A percentile compares a stretch with the other conserved stretches of the same genome.
These are phyloP conservation scores for Bryopsis sp. DNA, from an alignment of 139 green algal genomes.

Conservation along the genomic window DNA sequence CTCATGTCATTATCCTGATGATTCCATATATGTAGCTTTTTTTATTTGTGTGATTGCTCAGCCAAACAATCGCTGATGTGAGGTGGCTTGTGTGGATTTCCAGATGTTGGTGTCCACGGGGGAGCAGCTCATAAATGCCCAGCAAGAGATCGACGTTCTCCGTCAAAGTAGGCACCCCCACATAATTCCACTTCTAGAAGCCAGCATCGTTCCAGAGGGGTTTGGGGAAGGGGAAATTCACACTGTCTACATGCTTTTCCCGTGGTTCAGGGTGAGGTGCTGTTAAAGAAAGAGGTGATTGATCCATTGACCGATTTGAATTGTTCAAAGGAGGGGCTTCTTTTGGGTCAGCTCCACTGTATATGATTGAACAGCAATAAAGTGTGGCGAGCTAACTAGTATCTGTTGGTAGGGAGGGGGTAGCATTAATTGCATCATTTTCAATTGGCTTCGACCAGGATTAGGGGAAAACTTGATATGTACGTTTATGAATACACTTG, in stretches of 20 bases:
- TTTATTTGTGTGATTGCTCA: too few relatives aligned
- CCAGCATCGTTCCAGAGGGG: neutral
- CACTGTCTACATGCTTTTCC: conserved; percentile 47
- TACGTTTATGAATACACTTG: too few relatives aligned
- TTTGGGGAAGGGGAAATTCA: conserved; percentile 11
- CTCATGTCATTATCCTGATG: too few relatives aligned
- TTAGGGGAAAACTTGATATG: too few relatives aligned
- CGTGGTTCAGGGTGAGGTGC: conserved; percentile 25
- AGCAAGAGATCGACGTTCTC: conserved; percentile 41
- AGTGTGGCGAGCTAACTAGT: too few relatives aligned
- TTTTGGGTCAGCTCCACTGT: too few relatives aligned
- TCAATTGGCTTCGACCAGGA: too few relatives aligned
- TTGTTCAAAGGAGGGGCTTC: too few relatives aligned
- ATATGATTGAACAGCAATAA: too few relatives aligned
- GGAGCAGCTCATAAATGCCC: conserved; percentile 31
- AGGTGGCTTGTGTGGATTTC: neutral
- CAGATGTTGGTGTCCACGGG: conserved; percentile 37
- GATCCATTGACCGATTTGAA: neutral
- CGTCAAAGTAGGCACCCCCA: conserved; percentile 44
- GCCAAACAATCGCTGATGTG: neutral
- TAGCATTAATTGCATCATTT: too few relatives aligned
- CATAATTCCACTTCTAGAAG: conserved; percentile 44
- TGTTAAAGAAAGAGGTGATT: neutral
- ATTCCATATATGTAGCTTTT: too few relatives aligned
- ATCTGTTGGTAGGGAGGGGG: too few relatives aligned